Percentiles rank a stretch among this genome's conserved stretches.
These are phyloP conservation scores for Chamaenerion angustifolium DNA, from an alignment of 345 rosid genomes.

Conservation along the genomic window DNA sequence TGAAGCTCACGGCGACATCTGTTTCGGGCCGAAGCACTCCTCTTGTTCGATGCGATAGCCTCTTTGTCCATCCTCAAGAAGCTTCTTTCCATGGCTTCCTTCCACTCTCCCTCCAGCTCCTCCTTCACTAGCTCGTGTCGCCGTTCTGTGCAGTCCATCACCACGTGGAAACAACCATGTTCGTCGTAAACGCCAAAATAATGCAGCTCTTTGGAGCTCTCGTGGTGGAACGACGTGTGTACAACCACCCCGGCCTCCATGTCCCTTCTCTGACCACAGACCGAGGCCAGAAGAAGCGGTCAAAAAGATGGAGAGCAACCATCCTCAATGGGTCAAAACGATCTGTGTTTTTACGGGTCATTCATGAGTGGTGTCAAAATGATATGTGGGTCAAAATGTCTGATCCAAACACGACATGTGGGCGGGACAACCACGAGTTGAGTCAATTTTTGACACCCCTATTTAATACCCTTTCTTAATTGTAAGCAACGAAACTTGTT, in stretches of 20 bases:
- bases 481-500: too few species aligned
- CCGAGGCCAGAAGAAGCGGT: too few species aligned
- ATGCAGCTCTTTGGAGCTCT: conserved; percentile 22
- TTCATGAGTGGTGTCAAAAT: too few species aligned
- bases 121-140: conserved; percentile 27
- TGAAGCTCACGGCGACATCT: conserved; percentile 26
- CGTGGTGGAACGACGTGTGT: conserved; percentile 47
- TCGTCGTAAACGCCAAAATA: conserved; percentile 47
- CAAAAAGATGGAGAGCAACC: too few species aligned
- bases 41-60: conserved; percentile 12
- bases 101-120: conserved; percentile 23
- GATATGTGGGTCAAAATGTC: too few species aligned
- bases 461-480: too few species aligned
- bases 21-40: neutral
- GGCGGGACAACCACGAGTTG: too few species aligned
- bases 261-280: conserved; percentile 71
- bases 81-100: conserved; percentile 23
- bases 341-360: too few species aligned
- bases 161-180: conserved; percentile 43
- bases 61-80: conserved; percentile 31
- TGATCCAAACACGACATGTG: too few species aligned
- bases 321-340: too few species aligned
- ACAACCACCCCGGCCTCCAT: conserved; percentile 76
- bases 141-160: conserved; percentile 25
- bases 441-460: too few species aligned